Conservation (phyloP, 2,329 filamentous ascomycete genomes). For the Arachnomyces sp. region DNA sequence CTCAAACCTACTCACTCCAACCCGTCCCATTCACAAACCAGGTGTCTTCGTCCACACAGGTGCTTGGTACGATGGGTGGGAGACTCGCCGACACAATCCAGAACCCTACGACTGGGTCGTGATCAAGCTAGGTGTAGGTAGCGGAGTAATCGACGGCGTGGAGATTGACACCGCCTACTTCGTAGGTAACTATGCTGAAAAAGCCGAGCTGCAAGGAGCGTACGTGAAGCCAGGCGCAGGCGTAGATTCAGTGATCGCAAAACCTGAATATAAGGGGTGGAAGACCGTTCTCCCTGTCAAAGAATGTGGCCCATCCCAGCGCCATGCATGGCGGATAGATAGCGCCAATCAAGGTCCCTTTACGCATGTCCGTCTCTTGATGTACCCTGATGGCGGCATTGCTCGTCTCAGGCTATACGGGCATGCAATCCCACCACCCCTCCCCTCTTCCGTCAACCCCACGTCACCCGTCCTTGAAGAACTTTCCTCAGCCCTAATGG, state of each 20-base stretch:
- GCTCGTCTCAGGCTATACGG: constrained; percentile 37
- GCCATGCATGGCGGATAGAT: constrained; percentile 34
- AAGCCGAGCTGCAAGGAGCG: constrained; percentile 32
- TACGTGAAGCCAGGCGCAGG: constrained; percentile 15
- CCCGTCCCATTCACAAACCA: constrained; percentile 48
- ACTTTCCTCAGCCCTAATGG: constrained; percentile 34
- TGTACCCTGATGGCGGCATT: constrained; percentile 42
- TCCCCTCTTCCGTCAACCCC: constrained; percentile 6
- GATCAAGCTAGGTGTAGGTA: constrained; percentile 48
- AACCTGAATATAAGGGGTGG: constrained; percentile 30
- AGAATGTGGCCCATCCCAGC: constrained; percentile 34
- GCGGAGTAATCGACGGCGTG: constrained; percentile 32
- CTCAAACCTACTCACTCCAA: constrained; percentile 51
- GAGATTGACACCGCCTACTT: constrained; percentile 41
- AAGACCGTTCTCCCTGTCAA: constrained; percentile 31
- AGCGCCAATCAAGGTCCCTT: constrained; percentile 23
- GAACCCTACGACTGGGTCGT: constrained; percentile 54
- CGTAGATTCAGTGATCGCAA: constrained; percentile 22
- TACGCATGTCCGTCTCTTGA: constrained; percentile 37
- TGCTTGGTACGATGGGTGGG: constrained; percentile 60
- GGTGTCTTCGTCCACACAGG: constrained; percentile 54
- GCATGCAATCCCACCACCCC: constrained; percentile 30
- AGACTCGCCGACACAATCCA: constrained; percentile 54
- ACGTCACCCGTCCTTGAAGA: constrained; percentile 23
- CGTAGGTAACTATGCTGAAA: constrained; percentile 39